Percentiles rank a stretch among this genome's conserved stretches.
Conservation (phyloP, 164 flowering plant genomes). For the Santalum album region DNA sequence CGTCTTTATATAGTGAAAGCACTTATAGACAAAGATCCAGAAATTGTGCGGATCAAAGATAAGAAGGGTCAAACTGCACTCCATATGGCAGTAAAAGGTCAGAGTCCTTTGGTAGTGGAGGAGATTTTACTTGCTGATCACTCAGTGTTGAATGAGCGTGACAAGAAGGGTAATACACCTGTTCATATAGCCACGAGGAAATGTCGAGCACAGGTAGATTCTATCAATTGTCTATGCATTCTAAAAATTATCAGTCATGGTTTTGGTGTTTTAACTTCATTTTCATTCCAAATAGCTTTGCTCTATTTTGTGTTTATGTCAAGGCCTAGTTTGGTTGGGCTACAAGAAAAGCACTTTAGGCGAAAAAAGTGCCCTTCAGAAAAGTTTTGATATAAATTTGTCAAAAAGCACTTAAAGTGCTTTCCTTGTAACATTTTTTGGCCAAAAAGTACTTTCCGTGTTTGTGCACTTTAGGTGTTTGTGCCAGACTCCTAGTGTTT, state of each 20-base stretch:
- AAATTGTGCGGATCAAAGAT: constrained; percentile 71
- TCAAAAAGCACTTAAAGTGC: too few species aligned
- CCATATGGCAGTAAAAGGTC: constrained; percentile 98
- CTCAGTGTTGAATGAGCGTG: constrained; percentile 72
- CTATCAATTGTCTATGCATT: background rate
- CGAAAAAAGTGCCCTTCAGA: too few species aligned
- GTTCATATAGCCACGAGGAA: constrained; percentile 88
- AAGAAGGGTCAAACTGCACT: constrained; percentile 98
- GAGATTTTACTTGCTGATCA: constrained; percentile 62
- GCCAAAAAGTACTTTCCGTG: too few species aligned
- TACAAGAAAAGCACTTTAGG: too few species aligned
- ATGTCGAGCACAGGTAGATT: constrained; percentile 64
- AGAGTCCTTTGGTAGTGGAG: constrained; percentile 51
- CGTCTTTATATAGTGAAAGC: constrained; percentile 42
- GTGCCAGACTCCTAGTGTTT: too few species aligned
- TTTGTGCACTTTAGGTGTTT: too few species aligned
- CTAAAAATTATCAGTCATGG: background rate
- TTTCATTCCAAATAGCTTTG: background rate
- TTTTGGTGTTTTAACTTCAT: background rate
- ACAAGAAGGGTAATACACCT: constrained; percentile 91
- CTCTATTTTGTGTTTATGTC: too few species aligned
- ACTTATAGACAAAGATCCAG: constrained; percentile 65
- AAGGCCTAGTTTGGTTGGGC: too few species aligned
- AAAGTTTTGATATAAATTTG: too few species aligned
- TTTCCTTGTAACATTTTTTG: too few species aligned